Evolutionary conservation across 208 protist genomes (phyloP), one percentile per base, ranked within the genome.

Genomic region (Hexamita inflata): DNA sequence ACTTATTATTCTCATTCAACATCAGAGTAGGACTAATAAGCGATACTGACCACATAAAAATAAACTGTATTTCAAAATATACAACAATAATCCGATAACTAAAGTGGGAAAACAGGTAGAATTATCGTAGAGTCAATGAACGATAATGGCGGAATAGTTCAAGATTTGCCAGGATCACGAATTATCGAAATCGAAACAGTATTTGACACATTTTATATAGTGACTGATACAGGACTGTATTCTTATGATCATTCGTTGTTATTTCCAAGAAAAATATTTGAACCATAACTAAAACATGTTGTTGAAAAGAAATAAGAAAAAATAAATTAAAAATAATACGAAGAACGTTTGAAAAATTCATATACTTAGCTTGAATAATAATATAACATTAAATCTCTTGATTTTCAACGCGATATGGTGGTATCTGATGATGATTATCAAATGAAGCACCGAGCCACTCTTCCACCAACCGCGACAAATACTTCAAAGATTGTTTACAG

Each of bases 211-310:
- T 70, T 45, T 45, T 70, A 70, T 70, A 19, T 70, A 24, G 35
- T 70, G 11, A 70, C 64, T 28, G 64, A 70, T 38, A 29, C 42
- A 30, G 64, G 64, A 49, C 19, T 70, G 4, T 70, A 45, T 38
- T 7, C 42, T 29, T 29, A 7, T 35, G 40, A 70, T 70, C 42
- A 7, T 19, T 24, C n/a, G n/a, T 70, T 70, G 4, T 11, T 70
- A 32, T 70, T 49, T 70, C 64, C 64, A 38, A n/a, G 35, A 29
- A 7, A 45, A 15, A 70, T 70, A n/a, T 70, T 70, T 45, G 38
- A 70, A 45, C 64, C 64, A 15, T 45, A 4, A 24, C 19, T 34
- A 15, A 2, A 7, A 32, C 19, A 45, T 38, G 4, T 70, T 19
- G 2, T 19, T 15, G 64, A 34, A 24, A 45, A 70, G 4, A 15